These are phyloP conservation scores for Polygonum maritimum DNA, from an alignment of 148 eudicot genomes.

Conservation along the genomic window DNA sequence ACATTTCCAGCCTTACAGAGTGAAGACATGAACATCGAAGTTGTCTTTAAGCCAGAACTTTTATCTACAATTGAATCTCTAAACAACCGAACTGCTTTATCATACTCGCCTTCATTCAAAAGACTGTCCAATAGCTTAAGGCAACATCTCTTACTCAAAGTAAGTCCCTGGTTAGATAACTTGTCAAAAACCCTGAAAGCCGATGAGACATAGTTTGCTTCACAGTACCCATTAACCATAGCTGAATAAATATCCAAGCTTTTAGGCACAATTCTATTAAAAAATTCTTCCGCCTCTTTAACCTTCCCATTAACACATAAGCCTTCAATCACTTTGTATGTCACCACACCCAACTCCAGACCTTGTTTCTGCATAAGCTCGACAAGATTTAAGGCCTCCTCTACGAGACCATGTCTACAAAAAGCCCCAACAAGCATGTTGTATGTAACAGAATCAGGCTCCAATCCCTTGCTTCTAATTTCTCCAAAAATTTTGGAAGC, in stretches of 20 bases:
- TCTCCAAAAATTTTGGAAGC: conserved; percentile 33
- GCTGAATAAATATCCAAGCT: background rate
- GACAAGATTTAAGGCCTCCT: conserved; percentile 24
- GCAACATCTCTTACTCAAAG: conserved; percentile 23
- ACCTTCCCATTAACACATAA: conserved; percentile 46
- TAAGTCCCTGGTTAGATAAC: conserved; percentile 28
- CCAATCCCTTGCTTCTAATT: conserved; percentile 34
- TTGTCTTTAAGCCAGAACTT: conserved; percentile 30
- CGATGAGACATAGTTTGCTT: background rate
- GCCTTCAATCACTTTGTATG: conserved; percentile 49
- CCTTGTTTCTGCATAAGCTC: conserved; percentile 40
- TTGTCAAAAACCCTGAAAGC: conserved; percentile 12
- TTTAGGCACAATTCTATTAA: conserved; percentile 25
- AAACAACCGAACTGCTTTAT: conserved; percentile 32
- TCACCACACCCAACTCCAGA: conserved; percentile 29
- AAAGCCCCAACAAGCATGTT: conserved; percentile 55
- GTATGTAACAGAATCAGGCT: conserved; percentile 44
- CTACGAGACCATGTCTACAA: conserved; percentile 31
- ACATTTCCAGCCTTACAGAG: conserved; percentile 46
- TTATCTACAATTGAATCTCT: conserved; percentile 21
- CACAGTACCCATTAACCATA: background rate
- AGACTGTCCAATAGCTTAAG: conserved; percentile 40
- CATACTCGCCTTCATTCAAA: conserved; percentile 37
- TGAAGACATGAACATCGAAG: conserved; percentile 34
- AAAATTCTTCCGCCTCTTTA: conserved; percentile 48